Evolutionary conservation across 495 filamentous ascomycete genomes (phyloP).

Genomic region (Tuber aestivum): DNA sequence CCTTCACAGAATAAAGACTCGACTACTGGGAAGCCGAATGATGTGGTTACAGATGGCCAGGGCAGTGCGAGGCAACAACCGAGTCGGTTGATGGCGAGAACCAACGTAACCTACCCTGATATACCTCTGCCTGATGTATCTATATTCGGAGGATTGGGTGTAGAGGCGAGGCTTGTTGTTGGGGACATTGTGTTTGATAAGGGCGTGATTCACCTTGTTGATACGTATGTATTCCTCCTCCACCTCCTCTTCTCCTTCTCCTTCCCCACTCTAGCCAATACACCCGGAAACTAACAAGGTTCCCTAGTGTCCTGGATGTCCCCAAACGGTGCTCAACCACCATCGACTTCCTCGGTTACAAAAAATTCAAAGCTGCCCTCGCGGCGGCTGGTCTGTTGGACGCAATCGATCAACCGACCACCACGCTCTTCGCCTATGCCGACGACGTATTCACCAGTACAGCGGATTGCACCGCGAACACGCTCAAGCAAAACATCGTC

Average conservation of each 20-base stretch:
- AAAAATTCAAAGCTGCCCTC: not conserved
- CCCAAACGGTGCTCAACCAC: not conserved
- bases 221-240: not conserved
- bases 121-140: not conserved
- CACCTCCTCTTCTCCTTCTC: too few species aligned
- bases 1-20: not conserved
- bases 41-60: not conserved
- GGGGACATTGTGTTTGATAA: not conserved
- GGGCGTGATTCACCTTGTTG: not conserved
- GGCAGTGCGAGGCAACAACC: not conserved
- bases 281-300: not conserved
- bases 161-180: not conserved
- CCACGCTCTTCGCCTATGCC: not conserved
- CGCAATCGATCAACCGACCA: not conserved
- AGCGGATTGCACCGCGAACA: not conserved
- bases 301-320: not conserved
- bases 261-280: not conserved
- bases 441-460: not conserved
- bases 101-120: not conserved
- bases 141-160: not conserved
- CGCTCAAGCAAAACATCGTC: not conserved
- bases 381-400: not conserved
- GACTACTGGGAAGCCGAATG: not conserved
- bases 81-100: not conserved
- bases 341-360: not conserved